Base-by-base conservation (phyloP, 1,139 yeast species). In the Pichia sp. region DNA sequence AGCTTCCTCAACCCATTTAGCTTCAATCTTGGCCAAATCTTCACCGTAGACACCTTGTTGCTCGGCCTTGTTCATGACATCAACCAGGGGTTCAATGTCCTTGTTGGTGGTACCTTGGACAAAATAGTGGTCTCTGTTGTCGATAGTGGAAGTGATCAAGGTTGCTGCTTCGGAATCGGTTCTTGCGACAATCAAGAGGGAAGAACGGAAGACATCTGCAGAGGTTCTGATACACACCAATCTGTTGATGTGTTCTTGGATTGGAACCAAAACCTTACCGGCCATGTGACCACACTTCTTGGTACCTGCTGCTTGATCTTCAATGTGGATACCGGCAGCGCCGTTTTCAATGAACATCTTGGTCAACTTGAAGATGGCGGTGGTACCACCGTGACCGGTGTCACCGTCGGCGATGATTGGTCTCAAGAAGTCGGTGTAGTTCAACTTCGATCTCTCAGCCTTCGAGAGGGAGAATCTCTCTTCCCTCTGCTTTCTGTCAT, bases 281-380 rank as follows among this genome's bases (percentile, higher is more conserved):
- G 96, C 98, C 97, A 92, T 90, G 73, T 85, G 92, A 62, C 98
- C 98, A 78, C 98, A 92, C 77, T 93, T 93, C 75, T 92, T 92
- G 70, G 97, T 92, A 69, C 98, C 97, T 55, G 98, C 97, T 58
- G 97, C 96, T 78, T 93, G 98, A 75, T 92, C 98, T 76, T 92
- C 99, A 71, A 92, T 90, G 73, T 92, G 99, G 67, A 92, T 90
- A 71, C 98, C 98, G 57, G 98, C 98, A 54, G 98, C 99, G 74
- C 98, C 98, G 69, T 96, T 86, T 78, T 92, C 98, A 66, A 93
- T 90, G 71, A 92, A 93, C 84, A 93, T 78, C 78, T 93, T 93
- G 70, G 97, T 90, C 72, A 92, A 83, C 76, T 92, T 92, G 77
- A 90, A 87, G 64, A 90, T 90, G 59, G 98, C 98, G 59, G 97